Base-by-base conservation (phyloP, 169 alveolate species). In the Plasmodium vivax region DNA sequence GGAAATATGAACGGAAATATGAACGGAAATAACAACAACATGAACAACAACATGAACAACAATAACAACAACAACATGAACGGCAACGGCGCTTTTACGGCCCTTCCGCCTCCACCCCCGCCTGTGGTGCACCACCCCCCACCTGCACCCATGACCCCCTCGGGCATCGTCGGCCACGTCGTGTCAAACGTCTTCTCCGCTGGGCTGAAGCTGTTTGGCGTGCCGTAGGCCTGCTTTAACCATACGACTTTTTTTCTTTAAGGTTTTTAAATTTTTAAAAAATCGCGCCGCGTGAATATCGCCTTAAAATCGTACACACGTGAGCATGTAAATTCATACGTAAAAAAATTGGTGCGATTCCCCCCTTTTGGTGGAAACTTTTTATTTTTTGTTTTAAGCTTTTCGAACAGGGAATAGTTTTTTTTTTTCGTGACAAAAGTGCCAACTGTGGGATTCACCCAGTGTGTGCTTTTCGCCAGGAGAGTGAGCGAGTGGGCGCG, bases 51-150 rank as follows among this genome's bases (percentile, higher is more conserved):
- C 38, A 23, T 23, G 9, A 84, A 72, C 5, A 72, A 84, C 47
- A n/a, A 8, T 0, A 12, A 45, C 30, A 0, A 16, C 19, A 83
- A 83, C 41, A 27, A 83, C n/a, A 27, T 27, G 16, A 71, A 14
- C n/a, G 7, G 4, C 90, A n/a, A n/a, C n/a, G 87, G 34, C 32
- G 30, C 79, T 5, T 73, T n/a, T 36, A 75, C 83, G 23, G 93
- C 93, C 56, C 84, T 85, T 2, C 93, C 93, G 14, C 93, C 93
- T 32, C 93, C 93, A 2, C 93, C 93, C 14, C 93, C 85, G n/a
- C n/a, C n/a, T 56, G n/a, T n/a, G 23, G 54, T 74, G 10, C 34
- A 16, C 14, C 93, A 19, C 1, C 84, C 93, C n/a, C 36, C 83
- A 12, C 72, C 30, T 23, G 62, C 79, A 7, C 84, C 82, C n/a